phyloP scores from a whole-genome alignment of 2,329 filamentous ascomycete genomes.

The Botrytis elliptica region DNA sequence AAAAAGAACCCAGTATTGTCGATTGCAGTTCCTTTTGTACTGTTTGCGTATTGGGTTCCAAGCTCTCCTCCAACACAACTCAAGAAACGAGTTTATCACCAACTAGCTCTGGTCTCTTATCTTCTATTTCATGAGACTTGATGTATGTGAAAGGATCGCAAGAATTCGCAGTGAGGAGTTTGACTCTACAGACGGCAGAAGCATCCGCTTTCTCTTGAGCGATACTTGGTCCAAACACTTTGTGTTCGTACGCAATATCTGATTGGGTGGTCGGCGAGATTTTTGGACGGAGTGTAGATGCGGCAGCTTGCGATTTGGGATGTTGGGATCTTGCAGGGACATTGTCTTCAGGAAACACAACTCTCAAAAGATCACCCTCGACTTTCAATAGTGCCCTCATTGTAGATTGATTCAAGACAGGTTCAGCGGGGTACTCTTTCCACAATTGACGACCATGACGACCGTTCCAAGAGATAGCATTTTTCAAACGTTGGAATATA shows the following conservation, averaged over 20 bases:
- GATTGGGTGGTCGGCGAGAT: neutral
- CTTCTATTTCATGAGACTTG: neutral
- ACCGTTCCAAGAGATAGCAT: neutral
- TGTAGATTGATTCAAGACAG: neutral
- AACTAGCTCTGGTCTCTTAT: neutral
- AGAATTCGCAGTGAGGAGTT: neutral
- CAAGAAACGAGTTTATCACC: neutral
- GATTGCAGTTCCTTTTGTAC: neutral
- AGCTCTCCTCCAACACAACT: neutral
- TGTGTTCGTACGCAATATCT: neutral
- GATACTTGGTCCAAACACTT: neutral
- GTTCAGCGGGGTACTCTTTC: neutral
- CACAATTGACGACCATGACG: neutral
- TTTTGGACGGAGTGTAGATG: neutral
- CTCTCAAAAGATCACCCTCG: neutral
- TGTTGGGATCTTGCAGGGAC: neutral
- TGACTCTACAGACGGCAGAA: neutral
- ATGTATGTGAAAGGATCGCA: neutral
- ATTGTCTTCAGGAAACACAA: neutral
- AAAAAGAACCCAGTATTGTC: neutral
- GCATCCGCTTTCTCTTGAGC: neutral
- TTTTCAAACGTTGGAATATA: neutral
- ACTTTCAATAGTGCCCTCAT: neutral
- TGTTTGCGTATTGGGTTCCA: too few relatives aligned
- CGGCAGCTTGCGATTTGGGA: neutral